Conservation (phyloP, 164 flowering plant genomes). For the Chloranthus sessilifolius region DNA sequence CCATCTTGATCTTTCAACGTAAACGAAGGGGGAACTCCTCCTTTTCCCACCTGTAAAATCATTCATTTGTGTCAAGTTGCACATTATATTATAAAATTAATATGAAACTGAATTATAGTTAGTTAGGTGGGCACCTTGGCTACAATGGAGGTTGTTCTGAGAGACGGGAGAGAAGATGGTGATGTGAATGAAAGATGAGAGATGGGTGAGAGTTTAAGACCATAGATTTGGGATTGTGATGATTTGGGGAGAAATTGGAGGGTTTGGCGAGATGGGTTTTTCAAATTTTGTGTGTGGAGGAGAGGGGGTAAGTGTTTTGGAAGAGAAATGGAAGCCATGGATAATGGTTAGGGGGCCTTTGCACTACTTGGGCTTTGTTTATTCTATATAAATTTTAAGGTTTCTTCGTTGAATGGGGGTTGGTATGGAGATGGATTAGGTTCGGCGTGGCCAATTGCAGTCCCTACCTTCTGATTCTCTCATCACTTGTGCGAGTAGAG, state of each 20-base stretch:
- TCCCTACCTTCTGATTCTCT: slow-evolving; percentile 7
- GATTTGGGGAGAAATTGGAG: slow-evolving; percentile 36
- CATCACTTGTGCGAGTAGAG: too few species aligned
- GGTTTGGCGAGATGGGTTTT: slow-evolving; percentile 25
- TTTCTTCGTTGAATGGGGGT: neutral
- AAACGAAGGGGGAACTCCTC: slow-evolving; percentile 60
- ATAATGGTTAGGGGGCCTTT: neutral
- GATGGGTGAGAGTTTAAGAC: slow-evolving; percentile 39
- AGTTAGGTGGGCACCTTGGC: slow-evolving; percentile 92
- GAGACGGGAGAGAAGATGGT: slow-evolving; percentile 18
- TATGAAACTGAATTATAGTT: too few species aligned
- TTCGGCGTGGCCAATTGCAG: slow-evolving; percentile 17
- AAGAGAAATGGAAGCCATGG: slow-evolving; percentile 56
- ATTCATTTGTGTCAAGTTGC: too few species aligned
- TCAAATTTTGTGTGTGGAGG: slow-evolving; percentile 30
- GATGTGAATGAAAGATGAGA: slow-evolving; percentile 27
- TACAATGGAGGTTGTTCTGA: slow-evolving; percentile 30
- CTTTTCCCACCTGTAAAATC: slow-evolving; percentile 56
- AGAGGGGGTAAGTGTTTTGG: slow-evolving; percentile 35
- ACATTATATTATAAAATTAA: too few species aligned
- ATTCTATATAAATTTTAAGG: too few species aligned
- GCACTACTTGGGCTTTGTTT: neutral
- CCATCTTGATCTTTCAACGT: slow-evolving; percentile 93
- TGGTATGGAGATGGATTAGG: slow-evolving; percentile 14
- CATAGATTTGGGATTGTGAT: slow-evolving; percentile 59